These are phyloP conservation scores for Xylaria sp. DNA, from an alignment of 495 filamentous ascomycete species.

Conservation along the genomic window DNA sequence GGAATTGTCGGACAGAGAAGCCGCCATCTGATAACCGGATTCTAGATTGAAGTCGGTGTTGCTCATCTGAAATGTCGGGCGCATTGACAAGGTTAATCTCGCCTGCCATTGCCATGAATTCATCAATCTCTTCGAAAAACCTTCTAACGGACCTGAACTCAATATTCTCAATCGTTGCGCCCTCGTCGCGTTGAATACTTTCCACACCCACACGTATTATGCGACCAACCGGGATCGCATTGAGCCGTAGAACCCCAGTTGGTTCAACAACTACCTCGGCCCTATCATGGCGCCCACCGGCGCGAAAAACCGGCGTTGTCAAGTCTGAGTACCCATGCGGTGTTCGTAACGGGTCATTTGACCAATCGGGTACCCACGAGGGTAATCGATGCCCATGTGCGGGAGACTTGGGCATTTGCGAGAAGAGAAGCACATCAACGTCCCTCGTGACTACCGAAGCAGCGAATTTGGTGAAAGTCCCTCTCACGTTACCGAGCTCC, in stretches of 20 bases:
- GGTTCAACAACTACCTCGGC: background rate
- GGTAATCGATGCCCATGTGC: constrained; percentile 14
- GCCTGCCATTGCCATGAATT: background rate
- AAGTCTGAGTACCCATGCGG: constrained; percentile 13
- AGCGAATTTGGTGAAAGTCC: constrained; percentile 18
- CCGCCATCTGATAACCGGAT: constrained; percentile 13
- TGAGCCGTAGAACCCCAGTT: constrained; percentile 7
- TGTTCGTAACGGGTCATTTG: background rate
- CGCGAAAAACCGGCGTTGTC: background rate
- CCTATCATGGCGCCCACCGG: background rate
- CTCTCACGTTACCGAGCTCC: constrained; percentile 16
- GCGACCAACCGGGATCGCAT: constrained; percentile 1
- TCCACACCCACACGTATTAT: background rate
- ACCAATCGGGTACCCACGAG: constrained; percentile 24
- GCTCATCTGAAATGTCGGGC: background rate
- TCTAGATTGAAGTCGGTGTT: background rate
- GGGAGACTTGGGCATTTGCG: constrained; percentile 4
- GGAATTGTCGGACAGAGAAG: constrained; percentile 8
- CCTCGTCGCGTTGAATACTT: background rate
- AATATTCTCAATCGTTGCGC: background rate
- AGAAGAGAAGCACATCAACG: constrained; percentile 23
- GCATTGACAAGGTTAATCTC: background rate
- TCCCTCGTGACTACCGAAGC: constrained; percentile 17
- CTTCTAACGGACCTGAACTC: background rate
- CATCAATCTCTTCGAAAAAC: constrained; percentile 12